A percentile compares a stretch with the other conserved stretches of the same genome.
These are phyloP conservation scores for Ustanciosporium gigantosporum DNA, from an alignment of 1,284 basidiomycete genomes.

Conservation along the genomic window DNA sequence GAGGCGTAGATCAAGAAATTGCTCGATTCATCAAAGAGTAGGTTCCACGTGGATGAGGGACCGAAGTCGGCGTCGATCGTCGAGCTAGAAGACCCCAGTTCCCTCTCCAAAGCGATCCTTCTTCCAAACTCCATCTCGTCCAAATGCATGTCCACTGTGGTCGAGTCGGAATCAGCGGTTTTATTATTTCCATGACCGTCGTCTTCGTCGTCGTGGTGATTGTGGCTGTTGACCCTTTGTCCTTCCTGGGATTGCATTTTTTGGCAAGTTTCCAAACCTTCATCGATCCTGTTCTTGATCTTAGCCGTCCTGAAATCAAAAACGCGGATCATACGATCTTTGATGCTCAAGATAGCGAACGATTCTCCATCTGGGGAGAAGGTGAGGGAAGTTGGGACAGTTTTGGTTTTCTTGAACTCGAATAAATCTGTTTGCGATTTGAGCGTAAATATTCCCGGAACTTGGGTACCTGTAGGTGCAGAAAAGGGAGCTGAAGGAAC, in stretches of 20 bases:
- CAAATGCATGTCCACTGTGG: slow-evolving; percentile 71
- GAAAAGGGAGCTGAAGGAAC: slow-evolving; percentile 82
- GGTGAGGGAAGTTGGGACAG: slow-evolving; percentile 84
- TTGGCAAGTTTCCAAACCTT: slow-evolving; percentile 85
- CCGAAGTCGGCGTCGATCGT: slow-evolving; percentile 26
- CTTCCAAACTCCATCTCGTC: slow-evolving; percentile 99
- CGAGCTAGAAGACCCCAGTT: slow-evolving; percentile 77
- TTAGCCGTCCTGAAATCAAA: slow-evolving; percentile 91
- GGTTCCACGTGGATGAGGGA: slow-evolving; percentile 63
- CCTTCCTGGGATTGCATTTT: slow-evolving; percentile 56
- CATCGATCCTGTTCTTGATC: slow-evolving; percentile 88
- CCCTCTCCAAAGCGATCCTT: slow-evolving; percentile 85
- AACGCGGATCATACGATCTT: slow-evolving; percentile 88
- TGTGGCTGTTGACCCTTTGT: neutral
- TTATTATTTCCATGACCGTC: no score
- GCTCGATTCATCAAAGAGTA: slow-evolving; percentile 94
- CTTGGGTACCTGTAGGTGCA: slow-evolving; percentile 62
- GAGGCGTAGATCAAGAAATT: slow-evolving; percentile 91
- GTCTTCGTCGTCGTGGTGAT: no score
- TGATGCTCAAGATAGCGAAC: slow-evolving; percentile 88
- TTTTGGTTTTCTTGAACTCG: slow-evolving; percentile 98
- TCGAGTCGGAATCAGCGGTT: neutral
- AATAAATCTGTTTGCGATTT: slow-evolving; percentile 92
- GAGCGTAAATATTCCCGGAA: slow-evolving; percentile 77
- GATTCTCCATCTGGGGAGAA: slow-evolving; percentile 84